Evolutionary conservation across 169 alveolate genomes (phyloP).

Genomic region (Cryptosporidium sp.): DNA sequence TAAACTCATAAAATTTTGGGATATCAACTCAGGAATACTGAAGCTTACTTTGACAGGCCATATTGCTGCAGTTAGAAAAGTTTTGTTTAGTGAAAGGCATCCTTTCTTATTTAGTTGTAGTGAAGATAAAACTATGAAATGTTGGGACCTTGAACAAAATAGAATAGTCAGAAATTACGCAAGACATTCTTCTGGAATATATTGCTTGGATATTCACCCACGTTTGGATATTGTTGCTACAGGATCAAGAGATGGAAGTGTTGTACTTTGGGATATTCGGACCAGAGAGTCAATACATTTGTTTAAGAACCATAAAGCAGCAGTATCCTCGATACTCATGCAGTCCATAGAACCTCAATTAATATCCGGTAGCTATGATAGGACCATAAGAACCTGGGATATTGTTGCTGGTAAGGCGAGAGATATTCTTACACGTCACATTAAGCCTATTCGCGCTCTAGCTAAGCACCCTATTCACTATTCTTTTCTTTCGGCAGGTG

Average conservation of each 20-base stretch:
- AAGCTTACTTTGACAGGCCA: constrained; percentile 98
- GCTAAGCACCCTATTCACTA: constrained; percentile 96
- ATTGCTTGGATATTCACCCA: constrained; percentile 96
- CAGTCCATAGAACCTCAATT: constrained; percentile 97
- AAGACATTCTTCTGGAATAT: constrained; percentile 97
- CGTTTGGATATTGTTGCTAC: constrained; percentile 94
- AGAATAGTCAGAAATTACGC: constrained; percentile 96
- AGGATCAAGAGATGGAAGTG: constrained; percentile 98
- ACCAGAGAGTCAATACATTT: constrained; percentile 93
- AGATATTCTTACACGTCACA: constrained; percentile 96
- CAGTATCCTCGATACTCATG: constrained; percentile 90
- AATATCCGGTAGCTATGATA: constrained; percentile 96
- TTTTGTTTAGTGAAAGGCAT: constrained; percentile 93
- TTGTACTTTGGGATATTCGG: constrained; percentile 99
- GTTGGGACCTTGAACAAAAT: constrained; percentile 99
- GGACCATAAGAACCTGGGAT: constrained; percentile 97
- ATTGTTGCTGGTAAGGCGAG: constrained; percentile 94
- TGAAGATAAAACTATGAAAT: constrained; percentile 96
- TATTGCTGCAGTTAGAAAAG: constrained; percentile 94
- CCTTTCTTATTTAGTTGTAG: constrained; percentile 98
- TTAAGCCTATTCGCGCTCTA: constrained; percentile 95
- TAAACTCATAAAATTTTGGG: constrained; percentile 98
- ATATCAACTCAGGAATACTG: constrained; percentile 95
- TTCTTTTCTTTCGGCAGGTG: constrained; percentile 96
- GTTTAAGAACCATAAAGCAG: constrained; percentile 95